Evolutionary conservation across 1,139 yeast genomes (phyloP).

Genomic region (Debaryomyces subglobosus): DNA sequence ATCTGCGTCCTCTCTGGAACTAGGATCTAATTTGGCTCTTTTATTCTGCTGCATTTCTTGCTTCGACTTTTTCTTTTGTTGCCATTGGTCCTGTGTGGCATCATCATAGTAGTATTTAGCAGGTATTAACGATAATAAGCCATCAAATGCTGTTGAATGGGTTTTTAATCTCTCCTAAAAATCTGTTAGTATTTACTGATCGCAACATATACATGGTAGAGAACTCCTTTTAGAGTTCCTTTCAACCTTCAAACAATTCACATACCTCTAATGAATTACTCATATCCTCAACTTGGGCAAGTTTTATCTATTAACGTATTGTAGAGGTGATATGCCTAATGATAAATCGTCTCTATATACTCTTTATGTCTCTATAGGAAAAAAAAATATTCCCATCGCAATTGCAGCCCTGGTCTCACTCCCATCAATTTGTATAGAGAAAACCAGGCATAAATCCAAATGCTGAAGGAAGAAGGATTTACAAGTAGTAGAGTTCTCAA

Average conservation of each 20-base stretch:
- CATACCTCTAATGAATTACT: constrained; percentile 57
- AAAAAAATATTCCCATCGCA: constrained; percentile 15
- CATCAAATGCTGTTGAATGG: constrained; percentile 88
- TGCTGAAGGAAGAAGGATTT: not conserved
- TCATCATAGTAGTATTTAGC: constrained; percentile 88
- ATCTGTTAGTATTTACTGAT: constrained; percentile 26
- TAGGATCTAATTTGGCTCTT: constrained; percentile 77
- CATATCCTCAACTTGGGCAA: constrained; percentile 23
- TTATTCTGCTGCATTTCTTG: constrained; percentile 64
- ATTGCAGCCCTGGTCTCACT: constrained; percentile 6
- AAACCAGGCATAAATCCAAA: not conserved
- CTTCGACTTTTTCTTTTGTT: constrained; percentile 74
- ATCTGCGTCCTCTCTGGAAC: constrained; percentile 49
- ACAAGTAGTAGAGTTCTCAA: not conserved
- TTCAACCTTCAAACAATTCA: constrained; percentile 14
- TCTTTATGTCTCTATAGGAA: constrained; percentile 2
- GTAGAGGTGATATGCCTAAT: not conserved
- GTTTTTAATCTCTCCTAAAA: constrained; percentile 75
- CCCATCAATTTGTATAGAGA: not conserved
- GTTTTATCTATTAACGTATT: not conserved
- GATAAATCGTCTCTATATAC: not conserved
- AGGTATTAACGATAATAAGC: constrained; percentile 86
- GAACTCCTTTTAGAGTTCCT: not conserved
- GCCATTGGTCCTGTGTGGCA: constrained; percentile 87
- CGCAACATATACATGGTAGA: not conserved